Base-by-base conservation (phyloP, 108 stramenopile species). In the Cyclotella choctawhatcheeana region DNA sequence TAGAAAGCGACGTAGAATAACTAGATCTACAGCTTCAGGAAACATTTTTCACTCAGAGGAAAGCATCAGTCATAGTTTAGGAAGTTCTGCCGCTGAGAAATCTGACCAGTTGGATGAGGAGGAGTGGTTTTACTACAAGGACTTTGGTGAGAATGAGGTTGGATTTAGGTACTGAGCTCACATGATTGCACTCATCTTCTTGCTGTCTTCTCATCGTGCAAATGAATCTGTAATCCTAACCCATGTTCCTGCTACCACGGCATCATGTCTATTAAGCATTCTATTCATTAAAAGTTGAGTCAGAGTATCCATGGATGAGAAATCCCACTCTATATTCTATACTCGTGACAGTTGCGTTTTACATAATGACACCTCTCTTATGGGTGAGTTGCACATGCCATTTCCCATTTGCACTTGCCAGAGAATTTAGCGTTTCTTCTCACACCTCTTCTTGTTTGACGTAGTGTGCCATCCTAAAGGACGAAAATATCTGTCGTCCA, bases 111-210 rank as follows among this genome's bases (percentile, higher is more conserved):
- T 67, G 40, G 63, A 68, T 20, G 54, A 87, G 5, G 50, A 35
- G n/a, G 68, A 74, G 27, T 79, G 73, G 53, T 84, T 87, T 43
- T 80, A 79, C 67, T 84, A 78, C 63, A 79, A 73, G 25, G 84
- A 85, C 50, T 88, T 88, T 73, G n/a, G 69, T 30, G n/a, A n/a
- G n/a, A n/a, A n/a, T n/a, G n/a, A n/a, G n/a, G n/a, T n/a, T n/a
- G n/a, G n/a, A n/a, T n/a, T n/a, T n/a, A n/a, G n/a, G n/a, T n/a
- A n/a, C n/a, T n/a, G n/a, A n/a, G n/a, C n/a, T n/a, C n/a, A n/a
- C n/a, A n/a, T n/a, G n/a, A n/a, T n/a, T n/a, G n/a, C n/a, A n/a
- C n/a, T n/a, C n/a, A n/a, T n/a, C n/a, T n/a, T n/a, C n/a, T n/a
- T n/a, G n/a, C n/a, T n/a, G n/a, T n/a, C n/a, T n/a, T n/a, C n/a